Conservation (phyloP, 164 flowering plant species). For the Brasenia schreberi region DNA sequence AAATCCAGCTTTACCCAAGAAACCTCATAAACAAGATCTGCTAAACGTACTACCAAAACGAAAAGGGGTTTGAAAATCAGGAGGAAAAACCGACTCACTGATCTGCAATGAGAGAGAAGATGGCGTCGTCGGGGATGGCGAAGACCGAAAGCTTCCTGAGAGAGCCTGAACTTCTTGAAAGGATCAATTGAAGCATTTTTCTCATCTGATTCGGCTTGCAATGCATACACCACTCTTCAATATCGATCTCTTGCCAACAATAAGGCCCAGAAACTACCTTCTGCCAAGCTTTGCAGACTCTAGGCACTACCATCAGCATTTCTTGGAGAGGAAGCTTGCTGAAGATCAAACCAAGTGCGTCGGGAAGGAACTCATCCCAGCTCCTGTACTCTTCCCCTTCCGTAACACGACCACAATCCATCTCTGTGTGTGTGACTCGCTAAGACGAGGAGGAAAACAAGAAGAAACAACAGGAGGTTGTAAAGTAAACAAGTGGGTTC, state of each 20-base stretch:
- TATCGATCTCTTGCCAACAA: conserved; percentile 94
- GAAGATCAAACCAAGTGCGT: conserved; percentile 70
- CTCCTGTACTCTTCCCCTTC: conserved; percentile 25
- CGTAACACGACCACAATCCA: conserved; percentile 24
- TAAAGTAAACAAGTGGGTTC: neutral
- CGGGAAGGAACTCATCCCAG: conserved; percentile 82
- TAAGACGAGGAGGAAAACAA: neutral
- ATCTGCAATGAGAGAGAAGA: conserved; percentile 48
- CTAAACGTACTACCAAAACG: too few relatives aligned
- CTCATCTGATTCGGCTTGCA: conserved; percentile 28
- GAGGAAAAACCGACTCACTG: conserved; percentile 29
- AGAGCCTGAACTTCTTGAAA: conserved; percentile 47
- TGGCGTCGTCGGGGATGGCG: conserved; percentile 17
- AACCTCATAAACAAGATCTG: too few relatives aligned
- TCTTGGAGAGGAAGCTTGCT: conserved; percentile 55
- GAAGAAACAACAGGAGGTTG: neutral
- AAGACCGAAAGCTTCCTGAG: conserved; percentile 46
- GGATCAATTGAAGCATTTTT: conserved; percentile 47
- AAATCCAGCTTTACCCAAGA: too few relatives aligned
- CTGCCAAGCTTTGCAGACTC: conserved; percentile 83
- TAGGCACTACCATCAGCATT: conserved; percentile 56
- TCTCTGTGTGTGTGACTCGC: neutral
- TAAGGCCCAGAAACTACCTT: conserved; percentile 65
- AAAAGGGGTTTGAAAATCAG: too few relatives aligned
- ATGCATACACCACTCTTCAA: conserved; percentile 58